Evolutionary conservation across 352 stramenopile genomes (phyloP).

Genomic region (Pythium monospermum): DNA sequence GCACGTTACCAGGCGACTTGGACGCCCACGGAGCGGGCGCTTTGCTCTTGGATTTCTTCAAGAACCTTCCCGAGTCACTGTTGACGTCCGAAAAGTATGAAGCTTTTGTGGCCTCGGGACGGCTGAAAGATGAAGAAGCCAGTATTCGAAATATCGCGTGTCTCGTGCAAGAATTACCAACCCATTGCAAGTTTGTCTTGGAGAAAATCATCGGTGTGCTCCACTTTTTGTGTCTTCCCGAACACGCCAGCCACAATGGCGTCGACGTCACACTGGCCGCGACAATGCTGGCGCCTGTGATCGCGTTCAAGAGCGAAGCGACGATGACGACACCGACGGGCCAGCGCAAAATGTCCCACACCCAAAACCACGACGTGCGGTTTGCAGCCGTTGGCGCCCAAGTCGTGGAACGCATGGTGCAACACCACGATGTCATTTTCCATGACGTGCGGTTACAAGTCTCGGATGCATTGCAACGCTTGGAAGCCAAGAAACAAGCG

Average conservation of each 20-base stretch:
- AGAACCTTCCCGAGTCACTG: slow-evolving; percentile 67
- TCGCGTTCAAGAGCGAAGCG: slow-evolving; percentile 73
- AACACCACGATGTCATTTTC: slow-evolving; percentile 74
- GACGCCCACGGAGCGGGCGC: slow-evolving; percentile 62
- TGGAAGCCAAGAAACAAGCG: slow-evolving; percentile 61
- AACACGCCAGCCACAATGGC: slow-evolving; percentile 59
- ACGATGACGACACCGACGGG: slow-evolving; percentile 29
- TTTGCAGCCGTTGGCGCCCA: slow-evolving; percentile 71
- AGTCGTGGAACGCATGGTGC: slow-evolving; percentile 75
- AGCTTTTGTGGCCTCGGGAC: slow-evolving; percentile 65
- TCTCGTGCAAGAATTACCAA: slow-evolving; percentile 69
- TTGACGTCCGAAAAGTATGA: slow-evolving; percentile 79
- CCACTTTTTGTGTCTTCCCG: slow-evolving; percentile 53
- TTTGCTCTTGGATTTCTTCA: slow-evolving; percentile 75
- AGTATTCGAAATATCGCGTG: slow-evolving; percentile 76
- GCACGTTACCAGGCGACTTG: slow-evolving; percentile 48
- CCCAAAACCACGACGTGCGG: slow-evolving; percentile 66
- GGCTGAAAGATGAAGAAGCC: slow-evolving; percentile 65
- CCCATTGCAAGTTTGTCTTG: slow-evolving; percentile 64
- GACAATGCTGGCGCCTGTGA: slow-evolving; percentile 61
- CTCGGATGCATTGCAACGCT: slow-evolving; percentile 52
- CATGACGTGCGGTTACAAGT: slow-evolving; percentile 58
- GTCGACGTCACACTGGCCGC: slow-evolving; percentile 58
- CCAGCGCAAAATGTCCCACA: slow-evolving; percentile 37
- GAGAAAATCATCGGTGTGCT: slow-evolving; percentile 67